Conservation (phyloP, 768 basidiomycete species). For the Psilocybe sp. region DNA sequence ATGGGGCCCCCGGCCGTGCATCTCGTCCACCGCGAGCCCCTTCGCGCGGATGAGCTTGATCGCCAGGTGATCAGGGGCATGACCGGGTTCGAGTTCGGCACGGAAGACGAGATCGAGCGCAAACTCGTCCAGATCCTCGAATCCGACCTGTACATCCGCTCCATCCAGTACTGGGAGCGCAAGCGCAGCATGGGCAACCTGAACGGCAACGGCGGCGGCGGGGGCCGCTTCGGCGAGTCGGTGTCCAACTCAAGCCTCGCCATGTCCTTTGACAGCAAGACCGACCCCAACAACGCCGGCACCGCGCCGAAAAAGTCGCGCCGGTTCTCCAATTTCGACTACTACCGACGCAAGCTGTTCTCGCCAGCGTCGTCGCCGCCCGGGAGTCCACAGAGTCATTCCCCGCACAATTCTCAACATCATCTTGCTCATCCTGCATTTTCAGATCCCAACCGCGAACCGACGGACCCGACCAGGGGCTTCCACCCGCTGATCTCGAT, state of each 20-base stretch:
- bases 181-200: constrained; percentile 42
- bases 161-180: constrained; percentile 78
- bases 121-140: constrained; percentile 71
- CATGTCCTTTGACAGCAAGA: constrained; percentile 57
- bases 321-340: constrained; percentile 95
- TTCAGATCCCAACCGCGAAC: constrained; percentile 46
- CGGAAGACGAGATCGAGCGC: constrained; percentile 80
- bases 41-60: constrained; percentile 87
- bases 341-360: constrained; percentile 88
- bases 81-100: constrained; percentile 96
- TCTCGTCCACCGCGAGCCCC: constrained; percentile 84
- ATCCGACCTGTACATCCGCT: constrained; percentile 71
- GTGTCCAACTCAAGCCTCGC: constrained; percentile 71
- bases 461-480: constrained; percentile 81
- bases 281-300: constrained; percentile 20
- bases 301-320: constrained; percentile 56
- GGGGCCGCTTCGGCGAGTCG: constrained; percentile 49
- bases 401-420: constrained; percentile 59
- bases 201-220: constrained; percentile 30
- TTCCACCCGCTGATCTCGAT: constrained; percentile 96
- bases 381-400: constrained; percentile 40
- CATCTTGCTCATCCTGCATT: constrained; percentile 48
- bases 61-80: constrained; percentile 82
- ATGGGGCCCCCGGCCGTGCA: constrained; percentile 77
- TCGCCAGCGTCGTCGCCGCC: constrained; percentile 53